Evolutionary conservation across 2,329 filamentous ascomycete species (phyloP).

Genomic region (Penicillium sp.): DNA sequence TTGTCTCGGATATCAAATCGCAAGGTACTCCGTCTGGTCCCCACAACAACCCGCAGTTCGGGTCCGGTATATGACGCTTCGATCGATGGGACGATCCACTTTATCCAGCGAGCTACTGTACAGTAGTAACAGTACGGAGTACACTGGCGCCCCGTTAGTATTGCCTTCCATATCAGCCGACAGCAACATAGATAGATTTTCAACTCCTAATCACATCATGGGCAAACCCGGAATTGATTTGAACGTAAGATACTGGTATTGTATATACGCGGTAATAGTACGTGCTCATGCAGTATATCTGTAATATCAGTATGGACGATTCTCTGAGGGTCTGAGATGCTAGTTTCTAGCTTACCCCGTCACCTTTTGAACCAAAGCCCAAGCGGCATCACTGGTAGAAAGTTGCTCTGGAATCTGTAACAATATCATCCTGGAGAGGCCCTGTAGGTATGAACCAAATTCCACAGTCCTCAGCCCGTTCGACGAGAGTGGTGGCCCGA

Average conservation of each 20-base stretch:
- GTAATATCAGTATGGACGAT: not conserved
- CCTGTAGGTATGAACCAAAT: not conserved
- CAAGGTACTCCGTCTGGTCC: too few relatives aligned
- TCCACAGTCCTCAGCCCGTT: not conserved
- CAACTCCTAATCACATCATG: too few relatives aligned
- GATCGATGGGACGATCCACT: not conserved
- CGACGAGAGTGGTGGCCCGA: not conserved
- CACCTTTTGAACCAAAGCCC: not conserved
- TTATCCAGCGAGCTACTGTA: not conserved
- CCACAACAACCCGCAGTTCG: not conserved
- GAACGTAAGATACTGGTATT: too few relatives aligned
- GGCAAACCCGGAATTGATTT: too few relatives aligned
- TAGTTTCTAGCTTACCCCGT: not conserved
- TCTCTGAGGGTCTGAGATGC: not conserved
- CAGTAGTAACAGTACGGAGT: too few relatives aligned
- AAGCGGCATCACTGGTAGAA: not conserved
- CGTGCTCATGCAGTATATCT: too few relatives aligned
- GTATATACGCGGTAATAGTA: too few relatives aligned
- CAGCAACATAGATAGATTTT: too few relatives aligned
- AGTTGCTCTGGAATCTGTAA: not conserved
- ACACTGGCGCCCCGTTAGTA: too few relatives aligned
- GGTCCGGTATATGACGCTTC: slow-evolving; percentile 1
- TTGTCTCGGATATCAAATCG: not conserved
- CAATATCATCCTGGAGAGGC: not conserved
- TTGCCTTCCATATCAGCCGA: too few relatives aligned